Evolutionary conservation across 2,329 filamentous ascomycete genomes (phyloP), one percentile per base, ranked within the genome.

Genomic region (Aureobasidium sp.): DNA sequence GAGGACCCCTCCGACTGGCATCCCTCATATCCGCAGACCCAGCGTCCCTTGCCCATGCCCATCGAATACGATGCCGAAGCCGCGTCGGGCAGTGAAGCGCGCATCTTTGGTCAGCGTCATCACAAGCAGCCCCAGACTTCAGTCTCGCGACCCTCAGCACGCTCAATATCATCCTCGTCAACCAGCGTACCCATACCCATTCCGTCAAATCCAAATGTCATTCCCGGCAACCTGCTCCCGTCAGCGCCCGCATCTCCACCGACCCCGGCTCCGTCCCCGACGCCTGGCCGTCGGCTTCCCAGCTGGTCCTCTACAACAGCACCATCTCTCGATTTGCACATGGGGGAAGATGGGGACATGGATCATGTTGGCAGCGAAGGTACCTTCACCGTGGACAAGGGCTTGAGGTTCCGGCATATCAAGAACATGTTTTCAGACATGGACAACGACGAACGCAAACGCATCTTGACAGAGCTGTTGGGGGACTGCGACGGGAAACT

Each of bases 401-500:
- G 69, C 13, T 69, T 71, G 50, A 70, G 71, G 25, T 81, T 95
- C 59, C 81, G 89, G 65, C 86, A 91, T 69, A 85, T 94, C 61
- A 84, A 89, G 63, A 83, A 86, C 63, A 85, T 91, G 68, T 97
- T 97, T 70, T 85, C 86, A 68, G 84, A 86, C 59, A 86, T 90
- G 73, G 87, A 85, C 61, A 83, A 86, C 25, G 82, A 85, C 0
- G 88, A 93, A 74, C 84, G 89, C 61, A 89, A 91, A 68, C 83
- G 89, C 40, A 84, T 95, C 68, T 78, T 99, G 62, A 90, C 90
- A 54, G 92, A 96, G 71, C 79, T 99, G 61, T 78, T 99, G 65
- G 95, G 95, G 69, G 83, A 96, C 67, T 99, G 94, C 77, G 95
- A 95, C 67, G 96, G 90, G 68, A 91, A 95, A 69, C 88, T 95